A percentile compares a stretch with the other conserved stretches of the same genome.
Conservation (phyloP, 768 basidiomycete species). For the Multifurca ochricompacta region DNA sequence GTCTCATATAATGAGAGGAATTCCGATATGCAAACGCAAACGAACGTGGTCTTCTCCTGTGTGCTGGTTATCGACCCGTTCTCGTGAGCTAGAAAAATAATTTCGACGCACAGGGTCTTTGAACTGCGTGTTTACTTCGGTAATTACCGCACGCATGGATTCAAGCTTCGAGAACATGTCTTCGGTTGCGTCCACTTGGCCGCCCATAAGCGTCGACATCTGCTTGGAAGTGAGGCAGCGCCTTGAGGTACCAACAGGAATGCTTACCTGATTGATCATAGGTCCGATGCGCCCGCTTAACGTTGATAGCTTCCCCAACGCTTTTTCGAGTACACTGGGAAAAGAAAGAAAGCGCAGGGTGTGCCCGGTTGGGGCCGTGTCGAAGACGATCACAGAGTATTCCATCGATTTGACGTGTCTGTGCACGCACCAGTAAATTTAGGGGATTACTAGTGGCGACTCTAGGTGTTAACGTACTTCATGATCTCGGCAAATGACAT, state of each 20-base stretch:
- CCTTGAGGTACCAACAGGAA: background rate
- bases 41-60: constrained; percentile 97
- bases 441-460: background rate
- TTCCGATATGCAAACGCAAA: constrained; percentile 98
- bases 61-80: background rate
- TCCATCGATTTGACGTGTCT: constrained; percentile 99
- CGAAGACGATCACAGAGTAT: constrained; percentile 99
- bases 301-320: constrained; percentile 86
- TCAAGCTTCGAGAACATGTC: constrained; percentile 99
- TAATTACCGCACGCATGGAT: constrained; percentile 93
- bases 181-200: constrained; percentile 81
- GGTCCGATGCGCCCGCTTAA: constrained; percentile 95
- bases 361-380: constrained; percentile 98
- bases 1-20: constrained; percentile 98
- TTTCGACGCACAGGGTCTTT: constrained; percentile 78
- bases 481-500: constrained; percentile 99
- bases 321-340: constrained; percentile 96
- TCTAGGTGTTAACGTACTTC: constrained; percentile 55
- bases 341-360: constrained; percentile 98
- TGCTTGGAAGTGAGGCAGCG: constrained; percentile 26
- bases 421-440: constrained; percentile 3
- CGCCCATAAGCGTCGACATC: constrained; percentile 97
- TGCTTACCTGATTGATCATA: constrained; percentile 77
- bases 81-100: background rate
- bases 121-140: constrained; percentile 98